These are phyloP conservation scores for Phytophthora idaei DNA, from an alignment of 352 stramenopile genomes.

Conservation along the genomic window DNA sequence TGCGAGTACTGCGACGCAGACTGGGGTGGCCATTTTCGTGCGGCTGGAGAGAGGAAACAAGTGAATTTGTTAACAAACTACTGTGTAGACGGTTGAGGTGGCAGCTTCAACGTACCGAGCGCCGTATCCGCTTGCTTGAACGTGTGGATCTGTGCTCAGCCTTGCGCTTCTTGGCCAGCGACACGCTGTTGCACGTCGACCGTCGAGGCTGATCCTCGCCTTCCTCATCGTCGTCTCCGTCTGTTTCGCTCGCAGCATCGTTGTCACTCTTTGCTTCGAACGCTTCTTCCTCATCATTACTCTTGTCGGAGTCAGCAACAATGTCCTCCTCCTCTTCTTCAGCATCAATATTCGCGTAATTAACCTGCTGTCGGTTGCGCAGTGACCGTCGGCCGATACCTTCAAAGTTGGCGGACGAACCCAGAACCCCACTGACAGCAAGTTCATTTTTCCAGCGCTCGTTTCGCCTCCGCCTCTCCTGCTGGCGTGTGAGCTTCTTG, in stretches of 20 bases:
- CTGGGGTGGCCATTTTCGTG: slow-evolving; percentile 18
- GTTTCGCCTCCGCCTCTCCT: slow-evolving; percentile 51
- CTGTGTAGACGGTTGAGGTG: background rate
- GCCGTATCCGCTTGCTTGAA: slow-evolving; percentile 34
- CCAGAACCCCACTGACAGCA: slow-evolving; percentile 33
- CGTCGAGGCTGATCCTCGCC: slow-evolving; percentile 15
- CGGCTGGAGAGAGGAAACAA: slow-evolving; percentile 13
- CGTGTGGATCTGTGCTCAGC: slow-evolving; percentile 4
- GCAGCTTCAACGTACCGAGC: slow-evolving; percentile 26
- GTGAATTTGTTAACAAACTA: slow-evolving; percentile 8
- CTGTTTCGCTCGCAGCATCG: slow-evolving; percentile 29
- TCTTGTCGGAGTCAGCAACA: slow-evolving; percentile 33
- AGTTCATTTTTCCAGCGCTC: slow-evolving; percentile 51
- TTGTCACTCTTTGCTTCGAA: slow-evolving; percentile 31
- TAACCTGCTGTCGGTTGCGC: slow-evolving; percentile 53
- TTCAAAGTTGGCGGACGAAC: slow-evolving; percentile 28
- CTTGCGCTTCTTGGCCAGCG: slow-evolving; percentile 27
- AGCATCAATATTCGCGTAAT: slow-evolving; percentile 49
- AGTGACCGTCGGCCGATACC: slow-evolving; percentile 46
- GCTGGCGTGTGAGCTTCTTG: slow-evolving; percentile 57
- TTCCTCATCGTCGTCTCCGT: slow-evolving; percentile 32
- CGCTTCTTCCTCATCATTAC: slow-evolving; percentile 33
- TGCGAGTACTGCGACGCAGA: slow-evolving; percentile 36
- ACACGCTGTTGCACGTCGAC: slow-evolving; percentile 13
- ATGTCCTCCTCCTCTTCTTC: slow-evolving; percentile 41